These are phyloP conservation scores for Fraxinus xanthoxyloides DNA, from an alignment of 305 asterid genomes.

Conservation along the genomic window DNA sequence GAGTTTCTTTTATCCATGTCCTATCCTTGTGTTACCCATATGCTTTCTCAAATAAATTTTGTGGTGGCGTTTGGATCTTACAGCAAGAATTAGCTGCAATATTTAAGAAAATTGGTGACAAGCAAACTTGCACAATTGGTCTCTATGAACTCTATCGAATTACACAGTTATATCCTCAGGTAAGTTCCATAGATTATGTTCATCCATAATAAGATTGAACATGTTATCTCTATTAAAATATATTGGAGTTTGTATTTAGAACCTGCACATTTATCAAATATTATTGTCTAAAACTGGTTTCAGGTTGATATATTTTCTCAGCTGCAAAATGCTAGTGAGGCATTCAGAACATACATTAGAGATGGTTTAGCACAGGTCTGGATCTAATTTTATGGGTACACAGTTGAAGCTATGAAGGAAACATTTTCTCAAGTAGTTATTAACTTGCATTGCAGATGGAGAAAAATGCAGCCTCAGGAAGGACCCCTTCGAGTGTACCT, in stretches of 20 bases:
- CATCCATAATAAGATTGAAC: neutral
- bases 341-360: conserved; percentile 92
- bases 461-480: conserved; percentile 94
- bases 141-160: conserved; percentile 94
- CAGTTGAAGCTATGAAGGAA: neutral
- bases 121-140: conserved; percentile 98
- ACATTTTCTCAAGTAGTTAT: neutral
- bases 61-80: conserved; percentile 23
- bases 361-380: conserved; percentile 96
- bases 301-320: conserved; percentile 98
- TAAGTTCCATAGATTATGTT: conserved; percentile 18
- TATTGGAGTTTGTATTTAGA: neutral
- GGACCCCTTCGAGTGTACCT: conserved; percentile 96
- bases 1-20: neutral
- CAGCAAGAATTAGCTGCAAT: conserved; percentile 99
- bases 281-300: conserved; percentile 24
- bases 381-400: conserved; percentile 9
- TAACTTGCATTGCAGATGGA: conserved; percentile 72
- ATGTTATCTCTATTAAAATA: neutral
- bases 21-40: neutral
- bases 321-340: conserved; percentile 98
- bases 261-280: neutral
- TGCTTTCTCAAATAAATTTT: neutral
- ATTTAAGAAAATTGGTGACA: conserved; percentile 98
- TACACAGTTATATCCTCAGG: conserved; percentile 98